A percentile compares a stretch with the other conserved stretches of the same genome.
These are phyloP conservation scores for Mortierella sp. DNA, from an alignment of 371 early-diverging fungal species.

Conservation along the genomic window DNA sequence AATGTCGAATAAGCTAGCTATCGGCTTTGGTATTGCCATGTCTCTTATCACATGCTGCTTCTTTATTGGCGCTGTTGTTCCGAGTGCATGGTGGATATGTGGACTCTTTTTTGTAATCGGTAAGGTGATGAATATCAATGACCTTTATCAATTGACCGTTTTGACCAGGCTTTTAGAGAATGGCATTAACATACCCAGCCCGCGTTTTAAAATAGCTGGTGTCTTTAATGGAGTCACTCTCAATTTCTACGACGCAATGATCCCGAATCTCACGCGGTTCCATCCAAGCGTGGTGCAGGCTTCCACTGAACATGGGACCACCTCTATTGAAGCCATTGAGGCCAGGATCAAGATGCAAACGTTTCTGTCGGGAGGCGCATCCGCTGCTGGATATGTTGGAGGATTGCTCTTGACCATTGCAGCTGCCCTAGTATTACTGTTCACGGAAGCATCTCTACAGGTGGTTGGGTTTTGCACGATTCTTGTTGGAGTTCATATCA, in stretches of 20 bases:
- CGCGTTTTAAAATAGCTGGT: conserved; percentile 37
- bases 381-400: conserved; percentile 38
- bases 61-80: conserved; percentile 27
- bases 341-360: conserved; percentile 38
- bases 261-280: conserved; percentile 61
- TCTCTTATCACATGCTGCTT: conserved; percentile 18
- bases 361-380: conserved; percentile 43
- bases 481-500: conserved; percentile 19
- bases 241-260: conserved; percentile 68
- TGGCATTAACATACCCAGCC: too few species aligned
- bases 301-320: conserved; percentile 14
- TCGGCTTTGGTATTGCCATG: conserved; percentile 13
- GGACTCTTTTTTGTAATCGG: conserved; percentile 15
- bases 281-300: conserved; percentile 56
- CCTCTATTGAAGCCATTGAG: conserved; percentile 23
- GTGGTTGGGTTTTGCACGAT: conserved; percentile 37
- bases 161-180: too few species aligned
- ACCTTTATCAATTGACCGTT: background rate
- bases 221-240: conserved; percentile 55
- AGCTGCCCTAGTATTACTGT: conserved; percentile 27
- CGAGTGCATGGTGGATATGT: conserved; percentile 33
- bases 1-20: conserved; percentile 22
- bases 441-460: conserved; percentile 17
- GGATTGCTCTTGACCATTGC: conserved; percentile 31
- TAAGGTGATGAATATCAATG: background rate